phyloP scores from a whole-genome alignment of 495 filamentous ascomycete genomes.

The Penicillium soppii region DNA sequence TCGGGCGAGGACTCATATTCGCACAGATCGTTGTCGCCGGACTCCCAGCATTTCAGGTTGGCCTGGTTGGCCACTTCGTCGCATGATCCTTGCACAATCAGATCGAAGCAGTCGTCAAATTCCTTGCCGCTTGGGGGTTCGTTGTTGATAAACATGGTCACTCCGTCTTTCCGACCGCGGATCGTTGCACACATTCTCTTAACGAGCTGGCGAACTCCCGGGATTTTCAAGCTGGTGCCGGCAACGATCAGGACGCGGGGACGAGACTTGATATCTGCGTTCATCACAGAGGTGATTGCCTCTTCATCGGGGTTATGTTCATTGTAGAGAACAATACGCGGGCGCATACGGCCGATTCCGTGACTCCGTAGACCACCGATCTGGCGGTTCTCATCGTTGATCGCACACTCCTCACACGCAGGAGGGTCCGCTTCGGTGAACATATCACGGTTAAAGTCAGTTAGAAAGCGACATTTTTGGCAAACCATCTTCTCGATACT shows the following conservation, averaged over 20 bases:
- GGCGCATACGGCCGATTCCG: slow-evolving; percentile 85
- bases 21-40: slow-evolving; percentile 57
- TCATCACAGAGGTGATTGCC: slow-evolving; percentile 87
- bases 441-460: slow-evolving; percentile 70
- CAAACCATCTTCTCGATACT: slow-evolving; percentile 95
- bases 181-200: slow-evolving; percentile 85
- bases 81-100: slow-evolving; percentile 82
- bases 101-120: slow-evolving; percentile 87
- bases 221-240: slow-evolving; percentile 92
- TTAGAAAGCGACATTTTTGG: slow-evolving; percentile 79
- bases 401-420: slow-evolving; percentile 72
- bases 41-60: slow-evolving; percentile 59
- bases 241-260: slow-evolving; percentile 94
- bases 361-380: slow-evolving; percentile 89
- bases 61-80: slow-evolving; percentile 81
- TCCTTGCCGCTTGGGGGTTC: slow-evolving; percentile 80
- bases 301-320: slow-evolving; percentile 95
- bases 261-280: slow-evolving; percentile 75
- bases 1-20: slow-evolving; percentile 16
- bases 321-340: slow-evolving; percentile 95
- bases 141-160: slow-evolving; percentile 92
- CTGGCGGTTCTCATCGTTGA: slow-evolving; percentile 71
- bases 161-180: slow-evolving; percentile 76
- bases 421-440: slow-evolving; percentile 86
- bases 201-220: slow-evolving; percentile 84